These are phyloP conservation scores for Phytophthora hybrid DNA, from an alignment of 352 stramenopile species.

Conservation along the genomic window DNA sequence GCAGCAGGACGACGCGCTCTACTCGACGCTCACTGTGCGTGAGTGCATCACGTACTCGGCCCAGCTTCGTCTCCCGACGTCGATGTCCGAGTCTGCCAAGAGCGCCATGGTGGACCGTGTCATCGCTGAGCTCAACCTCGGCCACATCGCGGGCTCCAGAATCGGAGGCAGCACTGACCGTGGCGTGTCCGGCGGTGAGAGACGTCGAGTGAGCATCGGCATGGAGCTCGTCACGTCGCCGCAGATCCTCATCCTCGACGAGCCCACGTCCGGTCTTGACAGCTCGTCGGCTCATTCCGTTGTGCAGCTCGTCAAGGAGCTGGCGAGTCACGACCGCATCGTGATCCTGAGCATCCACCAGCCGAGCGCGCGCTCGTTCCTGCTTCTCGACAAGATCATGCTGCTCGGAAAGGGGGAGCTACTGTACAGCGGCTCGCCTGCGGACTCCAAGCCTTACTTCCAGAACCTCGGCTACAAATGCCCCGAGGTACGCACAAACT, in stretches of 20 bases:
- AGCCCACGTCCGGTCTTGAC: slow-evolving; percentile 94
- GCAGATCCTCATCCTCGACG: slow-evolving; percentile 91
- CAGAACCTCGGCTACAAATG: slow-evolving; percentile 75
- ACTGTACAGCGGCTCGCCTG: slow-evolving; percentile 65
- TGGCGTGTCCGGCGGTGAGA: slow-evolving; percentile 94
- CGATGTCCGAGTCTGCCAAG: slow-evolving; percentile 62
- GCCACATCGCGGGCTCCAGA: slow-evolving; percentile 65
- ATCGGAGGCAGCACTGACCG: slow-evolving; percentile 65
- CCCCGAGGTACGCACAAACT: slow-evolving; percentile 25
- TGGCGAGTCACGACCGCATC: slow-evolving; percentile 84
- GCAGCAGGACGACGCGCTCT: slow-evolving; percentile 88
- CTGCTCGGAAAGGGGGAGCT: slow-evolving; percentile 87
- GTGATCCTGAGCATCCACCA: slow-evolving; percentile 92
- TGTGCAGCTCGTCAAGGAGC: slow-evolving; percentile 89
- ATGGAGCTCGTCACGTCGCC: slow-evolving; percentile 94
- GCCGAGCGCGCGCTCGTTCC: slow-evolving; percentile 91
- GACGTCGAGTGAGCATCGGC: slow-evolving; percentile 93
- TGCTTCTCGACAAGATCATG: slow-evolving; percentile 91
- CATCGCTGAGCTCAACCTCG: slow-evolving; percentile 77
- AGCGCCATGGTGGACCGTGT: slow-evolving; percentile 75
- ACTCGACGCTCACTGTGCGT: slow-evolving; percentile 81
- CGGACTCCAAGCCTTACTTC: slow-evolving; percentile 64
- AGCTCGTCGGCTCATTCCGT: slow-evolving; percentile 91
- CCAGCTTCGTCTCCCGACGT: slow-evolving; percentile 69
- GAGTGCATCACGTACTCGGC: slow-evolving; percentile 89